Conservation (phyloP, 371 early-diverging fungal genomes). For the Haplosporangium sp. region DNA sequence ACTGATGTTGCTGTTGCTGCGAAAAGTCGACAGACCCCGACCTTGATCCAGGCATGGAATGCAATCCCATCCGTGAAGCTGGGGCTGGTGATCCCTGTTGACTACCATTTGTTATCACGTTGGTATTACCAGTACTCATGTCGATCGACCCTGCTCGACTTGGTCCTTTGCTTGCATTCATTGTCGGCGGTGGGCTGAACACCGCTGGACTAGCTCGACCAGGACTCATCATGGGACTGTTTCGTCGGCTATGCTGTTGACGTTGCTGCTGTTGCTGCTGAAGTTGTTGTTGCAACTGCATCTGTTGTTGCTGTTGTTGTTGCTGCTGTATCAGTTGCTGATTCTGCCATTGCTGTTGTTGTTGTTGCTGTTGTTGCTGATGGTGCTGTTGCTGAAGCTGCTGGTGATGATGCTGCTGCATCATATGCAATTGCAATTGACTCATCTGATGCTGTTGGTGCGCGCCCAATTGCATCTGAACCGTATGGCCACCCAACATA, state of each 20-base stretch:
- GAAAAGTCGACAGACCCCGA: slow-evolving; percentile 44
- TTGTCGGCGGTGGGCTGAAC: slow-evolving; percentile 42
- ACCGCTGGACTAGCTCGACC: slow-evolving; percentile 42
- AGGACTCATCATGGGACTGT: slow-evolving; percentile 54
- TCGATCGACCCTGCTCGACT: slow-evolving; percentile 51
- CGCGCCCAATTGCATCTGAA: slow-evolving; percentile 47
- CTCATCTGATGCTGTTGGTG: slow-evolving; percentile 37
- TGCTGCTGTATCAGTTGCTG: slow-evolving; percentile 39
- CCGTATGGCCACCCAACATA: slow-evolving; percentile 35
- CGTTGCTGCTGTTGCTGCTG: slow-evolving; percentile 21
- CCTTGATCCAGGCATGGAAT: slow-evolving; percentile 33
- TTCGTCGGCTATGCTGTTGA: slow-evolving; percentile 31
- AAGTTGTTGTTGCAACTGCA: slow-evolving; percentile 8
- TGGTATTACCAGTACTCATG: slow-evolving; percentile 13
- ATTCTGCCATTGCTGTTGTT: slow-evolving; percentile 32
- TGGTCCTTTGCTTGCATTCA: slow-evolving; percentile 16
- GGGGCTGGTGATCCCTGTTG: slow-evolving; percentile 44
- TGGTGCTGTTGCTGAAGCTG: slow-evolving; percentile 20
- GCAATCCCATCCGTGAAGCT: slow-evolving; percentile 15
- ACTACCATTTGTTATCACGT: slow-evolving; percentile 13
- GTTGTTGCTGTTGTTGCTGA: slow-evolving; percentile 10
- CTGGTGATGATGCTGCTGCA: slow-evolving; percentile 28
- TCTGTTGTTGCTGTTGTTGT: slow-evolving; percentile 20
- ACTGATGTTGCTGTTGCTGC: slow-evolving; percentile 37
- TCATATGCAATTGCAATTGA: slow-evolving; percentile 31